A percentile compares a stretch with the other conserved stretches of the same genome.
Conservation (phyloP, 2,329 filamentous ascomycete genomes). For the Verticillium nubilum region DNA sequence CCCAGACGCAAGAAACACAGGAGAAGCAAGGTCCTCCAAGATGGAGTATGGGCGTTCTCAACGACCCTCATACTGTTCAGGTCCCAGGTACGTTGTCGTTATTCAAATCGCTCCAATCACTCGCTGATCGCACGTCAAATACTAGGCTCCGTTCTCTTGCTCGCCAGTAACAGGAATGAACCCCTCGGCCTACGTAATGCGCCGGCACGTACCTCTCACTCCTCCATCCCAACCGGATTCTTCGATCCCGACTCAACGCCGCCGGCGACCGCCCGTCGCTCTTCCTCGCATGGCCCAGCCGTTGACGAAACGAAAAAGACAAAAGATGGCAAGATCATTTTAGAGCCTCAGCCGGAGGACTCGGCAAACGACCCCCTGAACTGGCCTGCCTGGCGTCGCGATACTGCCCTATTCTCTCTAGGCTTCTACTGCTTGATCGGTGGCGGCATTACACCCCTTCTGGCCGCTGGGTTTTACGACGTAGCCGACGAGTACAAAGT, state of each 20-base stretch:
- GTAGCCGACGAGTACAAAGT: constrained; percentile 64
- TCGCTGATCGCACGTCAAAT: not conserved
- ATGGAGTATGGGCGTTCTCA: constrained; percentile 75
- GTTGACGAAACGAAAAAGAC: constrained; percentile 64
- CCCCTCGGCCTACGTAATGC: constrained; percentile 54
- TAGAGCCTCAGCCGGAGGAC: constrained; percentile 90
- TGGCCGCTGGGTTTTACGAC: constrained; percentile 84
- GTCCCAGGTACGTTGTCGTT: constrained; percentile 63
- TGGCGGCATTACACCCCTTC: constrained; percentile 83
- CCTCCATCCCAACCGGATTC: constrained; percentile 46
- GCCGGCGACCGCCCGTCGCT: constrained; percentile 3
- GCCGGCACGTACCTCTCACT: constrained; percentile 52
- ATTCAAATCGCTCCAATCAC: not conserved
- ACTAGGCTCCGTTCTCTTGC: constrained; percentile 52
- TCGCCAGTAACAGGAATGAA: constrained; percentile 50
- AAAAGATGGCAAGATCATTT: constrained; percentile 73
- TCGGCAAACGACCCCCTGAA: constrained; percentile 88
- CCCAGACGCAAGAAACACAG: not conserved
- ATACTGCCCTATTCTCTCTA: constrained; percentile 72
- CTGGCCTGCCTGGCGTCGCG: constrained; percentile 78
- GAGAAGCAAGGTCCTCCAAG: constrained; percentile 22
- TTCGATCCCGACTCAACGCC: constrained; percentile 10
- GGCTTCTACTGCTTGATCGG: constrained; percentile 92
- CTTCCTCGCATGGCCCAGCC: constrained; percentile 4
- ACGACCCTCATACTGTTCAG: constrained; percentile 74